A percentile compares a stretch with the other conserved stretches of the same genome.
These are phyloP conservation scores for Leonotis leonurus DNA, from an alignment of 257 asterid genomes.

Conservation along the genomic window DNA sequence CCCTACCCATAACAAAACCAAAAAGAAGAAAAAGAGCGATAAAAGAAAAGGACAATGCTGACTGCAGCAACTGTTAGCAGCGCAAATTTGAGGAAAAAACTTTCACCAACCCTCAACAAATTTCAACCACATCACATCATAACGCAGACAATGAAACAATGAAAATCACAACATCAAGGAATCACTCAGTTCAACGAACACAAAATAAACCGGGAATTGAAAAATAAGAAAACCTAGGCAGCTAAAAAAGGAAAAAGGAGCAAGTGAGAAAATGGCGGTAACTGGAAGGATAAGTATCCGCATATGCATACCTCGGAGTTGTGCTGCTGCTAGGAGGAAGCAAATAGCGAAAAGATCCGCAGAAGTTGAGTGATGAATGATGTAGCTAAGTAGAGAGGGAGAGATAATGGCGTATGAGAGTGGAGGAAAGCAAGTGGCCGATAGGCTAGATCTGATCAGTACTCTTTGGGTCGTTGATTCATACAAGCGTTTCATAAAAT, in stretches of 20 bases:
- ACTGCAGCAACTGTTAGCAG: constrained; percentile 13
- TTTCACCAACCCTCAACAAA: constrained; percentile 13
- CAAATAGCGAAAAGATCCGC: constrained; percentile 20
- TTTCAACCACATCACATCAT: constrained; percentile 26
- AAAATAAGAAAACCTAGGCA: not conserved
- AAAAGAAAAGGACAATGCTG: constrained; percentile 3
- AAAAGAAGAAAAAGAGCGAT: not conserved
- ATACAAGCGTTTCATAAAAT: constrained; percentile 24
- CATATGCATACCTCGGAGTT: constrained; percentile 16
- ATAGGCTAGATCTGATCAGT: constrained; percentile 48
- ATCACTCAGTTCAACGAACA: too few relatives aligned
- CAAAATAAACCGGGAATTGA: not conserved
- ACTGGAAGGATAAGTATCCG: constrained; percentile 12
- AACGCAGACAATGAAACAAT: not conserved
- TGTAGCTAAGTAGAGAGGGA: constrained; percentile 7
- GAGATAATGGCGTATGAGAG: constrained; percentile 18
- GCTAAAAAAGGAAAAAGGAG: not conserved
- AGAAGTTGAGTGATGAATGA: constrained; percentile 17
- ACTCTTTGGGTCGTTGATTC: constrained; percentile 25
- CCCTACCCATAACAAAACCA: constrained; percentile 12
- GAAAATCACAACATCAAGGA: not conserved
- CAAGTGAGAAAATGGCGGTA: constrained; percentile 13
- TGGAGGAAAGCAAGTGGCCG: constrained; percentile 21
- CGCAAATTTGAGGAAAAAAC: not conserved
- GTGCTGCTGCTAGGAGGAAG: constrained; percentile 7